Percentiles rank a stretch among this genome's conserved stretches.
Evolutionary conservation across 73 alveolate genomes (phyloP).

Genomic region (Uronychia binucleata): DNA sequence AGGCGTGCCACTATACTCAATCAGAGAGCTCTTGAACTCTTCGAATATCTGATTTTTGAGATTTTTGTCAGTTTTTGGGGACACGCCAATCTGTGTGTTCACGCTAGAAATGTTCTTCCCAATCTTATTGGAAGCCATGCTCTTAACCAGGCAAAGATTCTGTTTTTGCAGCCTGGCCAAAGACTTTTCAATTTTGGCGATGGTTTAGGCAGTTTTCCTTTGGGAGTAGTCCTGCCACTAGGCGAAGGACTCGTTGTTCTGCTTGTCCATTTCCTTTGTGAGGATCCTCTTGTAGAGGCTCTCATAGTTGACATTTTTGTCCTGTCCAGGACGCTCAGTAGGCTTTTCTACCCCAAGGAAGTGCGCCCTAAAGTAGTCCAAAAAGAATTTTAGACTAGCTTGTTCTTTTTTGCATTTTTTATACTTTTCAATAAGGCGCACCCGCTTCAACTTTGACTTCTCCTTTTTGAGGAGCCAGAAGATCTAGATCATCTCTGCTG

Average conservation of each 20-base stretch:
- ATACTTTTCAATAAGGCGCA: neutral
- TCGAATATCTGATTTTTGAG: neutral
- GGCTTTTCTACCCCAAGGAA: neutral
- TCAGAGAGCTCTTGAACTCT: neutral
- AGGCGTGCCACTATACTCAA: neutral
- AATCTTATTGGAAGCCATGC: neutral
- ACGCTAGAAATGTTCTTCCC: neutral
- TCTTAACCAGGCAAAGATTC: neutral
- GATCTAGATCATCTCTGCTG: neutral
- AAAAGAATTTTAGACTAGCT: neutral
- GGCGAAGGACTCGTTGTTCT: neutral
- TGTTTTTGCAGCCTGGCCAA: no score
- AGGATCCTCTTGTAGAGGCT: neutral
- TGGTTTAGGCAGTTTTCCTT: no score
- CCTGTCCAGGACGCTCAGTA: neutral
- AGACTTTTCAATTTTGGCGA: no score
- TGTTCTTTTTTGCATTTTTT: neutral
- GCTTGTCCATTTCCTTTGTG: neutral
- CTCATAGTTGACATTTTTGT: neutral
- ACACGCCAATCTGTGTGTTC: no score
- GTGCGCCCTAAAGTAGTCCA: neutral
- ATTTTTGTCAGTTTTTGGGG: neutral
- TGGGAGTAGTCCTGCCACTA: neutral
- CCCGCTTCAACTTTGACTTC: neutral
- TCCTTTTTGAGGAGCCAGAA: neutral